phyloP scores from a whole-genome alignment of 176 grass and related monocot species.

The Pontederia paniculata region DNA sequence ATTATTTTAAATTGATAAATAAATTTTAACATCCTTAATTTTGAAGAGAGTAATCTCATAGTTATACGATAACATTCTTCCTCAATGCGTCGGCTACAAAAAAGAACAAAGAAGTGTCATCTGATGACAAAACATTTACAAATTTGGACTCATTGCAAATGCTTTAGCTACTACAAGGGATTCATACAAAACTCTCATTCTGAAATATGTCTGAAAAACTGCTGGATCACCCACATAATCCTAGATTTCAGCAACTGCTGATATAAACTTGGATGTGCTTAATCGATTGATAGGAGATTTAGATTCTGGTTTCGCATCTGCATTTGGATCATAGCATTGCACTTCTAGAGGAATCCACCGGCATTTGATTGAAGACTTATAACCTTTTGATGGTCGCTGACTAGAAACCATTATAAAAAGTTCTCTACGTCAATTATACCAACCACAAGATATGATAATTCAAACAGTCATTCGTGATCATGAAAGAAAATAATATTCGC shows the following conservation, averaged over 20 bases:
- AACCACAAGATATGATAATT: background rate
- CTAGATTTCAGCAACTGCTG: conserved; percentile 47
- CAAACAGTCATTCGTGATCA: too few relatives aligned
- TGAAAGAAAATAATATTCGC: too few relatives aligned
- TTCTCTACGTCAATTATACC: background rate
- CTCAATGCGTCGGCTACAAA: too few relatives aligned
- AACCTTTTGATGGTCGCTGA: conserved; percentile 27
- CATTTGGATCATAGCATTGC: conserved; percentile 26
- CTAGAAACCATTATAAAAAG: conserved; percentile 40
- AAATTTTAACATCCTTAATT: too few relatives aligned
- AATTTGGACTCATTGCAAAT: conserved; percentile 9
- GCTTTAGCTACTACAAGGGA: conserved; percentile 14
- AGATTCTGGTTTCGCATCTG: conserved; percentile 33
- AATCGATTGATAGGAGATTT: conserved; percentile 27
- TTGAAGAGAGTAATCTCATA: too few relatives aligned
- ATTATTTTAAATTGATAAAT: too few relatives aligned
- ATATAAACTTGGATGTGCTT: conserved; percentile 55
- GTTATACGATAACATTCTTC: too few relatives aligned
- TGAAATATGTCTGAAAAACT: conserved; percentile 27
- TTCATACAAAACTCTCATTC: conserved; percentile 27
- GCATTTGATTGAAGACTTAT: conserved; percentile 49
- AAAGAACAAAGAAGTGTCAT: too few relatives aligned
- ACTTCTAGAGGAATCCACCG: conserved; percentile 30
- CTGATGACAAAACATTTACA: conserved; percentile 13
- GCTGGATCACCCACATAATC: conserved; percentile 49